Base-by-base conservation (phyloP, 2,329 filamentous ascomycete genomes). In the Diaporthe australafricana region DNA sequence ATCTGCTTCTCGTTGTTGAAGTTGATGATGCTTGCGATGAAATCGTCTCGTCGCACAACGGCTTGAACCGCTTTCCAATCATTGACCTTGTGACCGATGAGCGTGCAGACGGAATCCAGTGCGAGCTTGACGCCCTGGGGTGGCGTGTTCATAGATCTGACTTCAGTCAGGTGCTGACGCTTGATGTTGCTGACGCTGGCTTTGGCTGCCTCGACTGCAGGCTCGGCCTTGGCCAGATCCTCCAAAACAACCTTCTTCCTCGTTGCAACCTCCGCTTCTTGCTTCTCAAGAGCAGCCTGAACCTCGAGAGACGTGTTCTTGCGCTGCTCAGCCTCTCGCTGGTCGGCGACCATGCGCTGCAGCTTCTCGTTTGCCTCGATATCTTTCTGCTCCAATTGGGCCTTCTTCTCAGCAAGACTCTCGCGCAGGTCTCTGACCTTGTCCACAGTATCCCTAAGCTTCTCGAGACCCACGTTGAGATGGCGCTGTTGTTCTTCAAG, bases 181-280 rank as follows among this genome's bases (percentile, higher is more conserved):
- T 98, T 99, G 86, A 99, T 99, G 86, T 97, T 98, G 85, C 94
- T 96, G 82, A 99, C 97, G 83, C 95, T 98, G 81, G 95, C 94
- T 85, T 96, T 94, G 62, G 96, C 96, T 82, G 97, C 95, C 74
- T 93, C 85, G 69, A 99, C 96, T 62, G 96, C 96, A 11, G 96
- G 96, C 80, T 98, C 96, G 17, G 96, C 96, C 79, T 91, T 92
- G 38, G 94, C 96, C 72, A 99, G 87, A 84, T 99, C 96, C 76
- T 91, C 88, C 77, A 97, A 84, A 45, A 98, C 97, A 70, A 97
- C 91, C 81, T 96, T 92, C 81, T 90, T 93, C 75, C 96, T 92
- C 76, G 89, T 87, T 4, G 94, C 93, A 53, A 99, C 95, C 80
- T 97, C 94, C 65, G 91, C 89, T 81, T 98, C 95, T 81, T 98